Evolutionary conservation across 441 rosid species (phyloP).

Genomic region (Omphalea diandra): DNA sequence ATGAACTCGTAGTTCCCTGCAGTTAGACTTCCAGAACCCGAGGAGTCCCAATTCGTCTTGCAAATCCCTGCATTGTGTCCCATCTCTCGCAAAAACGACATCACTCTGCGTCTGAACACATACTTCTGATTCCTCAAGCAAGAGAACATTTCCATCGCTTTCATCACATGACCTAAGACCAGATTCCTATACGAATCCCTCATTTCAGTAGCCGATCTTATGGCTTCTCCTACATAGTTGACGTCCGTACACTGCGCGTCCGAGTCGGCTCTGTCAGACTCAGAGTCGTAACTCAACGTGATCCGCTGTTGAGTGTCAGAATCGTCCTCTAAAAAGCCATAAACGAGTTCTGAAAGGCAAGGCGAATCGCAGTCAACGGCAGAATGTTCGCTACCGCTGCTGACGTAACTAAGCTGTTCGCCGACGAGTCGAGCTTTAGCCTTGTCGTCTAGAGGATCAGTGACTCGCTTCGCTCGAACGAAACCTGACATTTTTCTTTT

Average conservation of each 20-base stretch:
- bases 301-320: conserved; percentile 3
- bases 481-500: conserved; percentile 31
- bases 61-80: conserved; percentile 83
- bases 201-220: conserved; percentile 15
- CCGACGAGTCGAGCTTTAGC: conserved; percentile 67
- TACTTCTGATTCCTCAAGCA: conserved; percentile 32
- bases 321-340: conserved; percentile 58
- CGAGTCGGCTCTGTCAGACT: conserved; percentile 37
- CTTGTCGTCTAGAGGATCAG: conserved; percentile 56
- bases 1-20: conserved; percentile 79
- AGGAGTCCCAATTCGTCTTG: conserved; percentile 64
- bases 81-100: conserved; percentile 45
- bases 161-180: conserved; percentile 40
- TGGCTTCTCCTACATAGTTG: conserved; percentile 31
- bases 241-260: conserved; percentile 25
- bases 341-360: conserved; percentile 73
- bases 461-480: conserved; percentile 50
- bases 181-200: conserved; percentile 45
- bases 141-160: conserved; percentile 45
- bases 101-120: conserved; percentile 49
- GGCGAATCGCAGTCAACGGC: conserved; percentile 53
- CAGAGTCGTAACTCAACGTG: conserved; percentile 36
- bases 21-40: conserved; percentile 46
- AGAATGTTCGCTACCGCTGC: conserved; percentile 84
- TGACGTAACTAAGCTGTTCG: conserved; percentile 37